Conservation (phyloP, 2,329 filamentous ascomycete species). For the Penicillium carneum region DNA sequence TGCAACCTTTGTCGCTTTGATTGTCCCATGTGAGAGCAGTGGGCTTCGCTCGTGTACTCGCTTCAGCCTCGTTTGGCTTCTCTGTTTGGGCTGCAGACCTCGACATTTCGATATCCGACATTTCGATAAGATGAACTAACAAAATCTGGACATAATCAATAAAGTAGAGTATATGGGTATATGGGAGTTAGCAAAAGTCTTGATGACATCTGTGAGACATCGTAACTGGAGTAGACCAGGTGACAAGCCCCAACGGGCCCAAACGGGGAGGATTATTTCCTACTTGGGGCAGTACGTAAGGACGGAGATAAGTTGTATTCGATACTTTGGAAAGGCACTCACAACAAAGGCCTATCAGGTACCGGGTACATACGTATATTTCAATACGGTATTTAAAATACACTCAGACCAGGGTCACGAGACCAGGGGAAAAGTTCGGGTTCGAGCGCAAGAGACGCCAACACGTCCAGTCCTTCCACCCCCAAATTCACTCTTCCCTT, state of each 20-base stretch:
- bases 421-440: constrained; percentile 35
- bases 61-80: constrained; percentile 10
- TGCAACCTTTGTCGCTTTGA: constrained; percentile 12
- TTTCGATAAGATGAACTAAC: constrained; percentile 10
- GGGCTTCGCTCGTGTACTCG: constrained; percentile 28
- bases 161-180: neutral
- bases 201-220: constrained; percentile 32
- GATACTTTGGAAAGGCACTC: neutral
- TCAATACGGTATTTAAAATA: constrained; percentile 16
- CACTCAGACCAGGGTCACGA: constrained; percentile 29
- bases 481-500: constrained; percentile 4
- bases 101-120: constrained; percentile 20
- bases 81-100: constrained; percentile 21
- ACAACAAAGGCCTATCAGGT: too few species aligned
- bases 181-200: constrained; percentile 5
- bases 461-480: constrained; percentile 11
- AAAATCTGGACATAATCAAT: constrained; percentile 30
- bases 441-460: constrained; percentile 18
- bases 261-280: neutral
- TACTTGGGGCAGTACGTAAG: neutral
- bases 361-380: neutral
- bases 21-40: constrained; percentile 25
- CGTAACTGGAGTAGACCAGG: constrained; percentile 21
- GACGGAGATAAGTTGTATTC: neutral
- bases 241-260: constrained; percentile 24